These are phyloP conservation scores for Gossypium stocksii DNA, from an alignment of 345 rosid genomes.

Conservation along the genomic window DNA sequence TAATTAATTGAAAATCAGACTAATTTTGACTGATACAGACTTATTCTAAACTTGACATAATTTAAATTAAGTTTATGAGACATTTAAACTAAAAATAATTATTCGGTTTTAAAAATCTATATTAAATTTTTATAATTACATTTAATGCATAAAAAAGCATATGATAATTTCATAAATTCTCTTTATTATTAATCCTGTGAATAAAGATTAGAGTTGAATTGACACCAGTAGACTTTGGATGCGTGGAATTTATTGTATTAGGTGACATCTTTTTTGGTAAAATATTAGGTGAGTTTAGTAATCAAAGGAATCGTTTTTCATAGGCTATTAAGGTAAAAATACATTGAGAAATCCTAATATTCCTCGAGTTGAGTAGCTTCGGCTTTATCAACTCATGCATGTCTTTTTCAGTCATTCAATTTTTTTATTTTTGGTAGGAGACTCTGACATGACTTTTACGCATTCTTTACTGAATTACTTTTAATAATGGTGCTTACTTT, in stretches of 20 bases:
- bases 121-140: no score
- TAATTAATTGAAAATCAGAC: no score
- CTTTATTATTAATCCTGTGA: no score
- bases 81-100: no score
- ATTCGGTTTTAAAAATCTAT: no score
- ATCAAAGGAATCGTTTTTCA: not conserved
- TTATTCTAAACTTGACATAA: no score
- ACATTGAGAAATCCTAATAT: not conserved
- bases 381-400: constrained; percentile 5
- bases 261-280: not conserved
- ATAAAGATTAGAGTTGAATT: not conserved
- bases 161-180: no score
- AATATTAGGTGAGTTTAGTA: not conserved
- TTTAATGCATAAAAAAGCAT: no score
- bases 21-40: not conserved
- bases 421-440: not conserved
- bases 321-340: not conserved
- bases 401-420: not conserved
- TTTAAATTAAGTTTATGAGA: no score
- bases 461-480: not conserved
- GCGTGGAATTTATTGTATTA: not conserved
- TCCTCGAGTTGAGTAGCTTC: not conserved
- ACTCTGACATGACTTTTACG: not conserved
- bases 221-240: not conserved
- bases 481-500: not conserved